Base-by-base conservation (phyloP, 306 rosid species). In the Luffa acutangula region DNA sequence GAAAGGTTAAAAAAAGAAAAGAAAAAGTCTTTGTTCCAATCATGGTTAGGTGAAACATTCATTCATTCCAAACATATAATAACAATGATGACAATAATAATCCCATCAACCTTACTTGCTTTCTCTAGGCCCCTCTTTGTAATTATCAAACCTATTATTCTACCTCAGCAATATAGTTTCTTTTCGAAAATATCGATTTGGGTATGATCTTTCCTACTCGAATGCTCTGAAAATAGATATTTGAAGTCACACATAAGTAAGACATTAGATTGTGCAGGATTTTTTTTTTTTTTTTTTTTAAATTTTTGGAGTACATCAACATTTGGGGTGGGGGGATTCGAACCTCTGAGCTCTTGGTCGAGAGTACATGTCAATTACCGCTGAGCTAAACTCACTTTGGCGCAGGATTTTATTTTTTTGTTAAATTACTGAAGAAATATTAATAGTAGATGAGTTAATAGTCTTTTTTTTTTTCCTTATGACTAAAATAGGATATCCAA, bases 21-120 rank as follows among this genome's bases (percentile, higher is more conserved):
- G 0, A 21, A 12, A 70, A 7, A 7, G 49, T 36, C 33, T 54
- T 51, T 53, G 9, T 46, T 71, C 41, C 59, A 51, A 51, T 72
- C 21, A 72, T 73, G 60, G 60, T 73, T 74, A 74, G 62, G 62
- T 74, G 45, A 74, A 33, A 45, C 78, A 74, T 51, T 74, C 78
- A 74, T 74, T 74, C 78, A 74, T 74, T 74, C 78, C 45, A 51
- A 53, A 74, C 45, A 74, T 15, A 64, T 17, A 13, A 60, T 33
- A 63, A 33, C 36, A 69, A 69, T 70, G 20, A 42, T 45, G 45
- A 11, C 48, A 65, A 37, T 17, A 65, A 66, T 39, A 42, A 70
- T 73, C 25, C 45, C 62, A 74, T 74, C 78, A 74, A 74, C 43
- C 45, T 74, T 69, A 3, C 54, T 65, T 65, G 48, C 48, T 20